Conservation (phyloP, 1,139 yeast genomes). For the Lodderomyces orthopsilosis region DNA sequence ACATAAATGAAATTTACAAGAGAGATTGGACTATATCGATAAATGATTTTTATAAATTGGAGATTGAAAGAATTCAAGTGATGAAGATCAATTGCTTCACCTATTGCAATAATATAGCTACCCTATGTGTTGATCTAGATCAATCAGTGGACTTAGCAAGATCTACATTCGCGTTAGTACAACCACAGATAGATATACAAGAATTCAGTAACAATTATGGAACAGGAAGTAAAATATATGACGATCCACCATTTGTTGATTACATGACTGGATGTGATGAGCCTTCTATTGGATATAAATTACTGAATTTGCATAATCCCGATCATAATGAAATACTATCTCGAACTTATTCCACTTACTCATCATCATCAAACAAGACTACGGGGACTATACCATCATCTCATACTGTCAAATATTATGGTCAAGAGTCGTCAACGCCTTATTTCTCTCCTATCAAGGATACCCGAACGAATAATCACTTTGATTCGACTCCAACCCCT, state of each 20-base stretch:
- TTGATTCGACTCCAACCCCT: background rate
- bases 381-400: background rate
- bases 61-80: conserved; percentile 73
- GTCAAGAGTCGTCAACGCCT: background rate
- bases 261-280: conserved; percentile 37
- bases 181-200: conserved; percentile 58
- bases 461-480: background rate
- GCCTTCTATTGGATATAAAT: conserved; percentile 18
- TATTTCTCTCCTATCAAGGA: background rate
- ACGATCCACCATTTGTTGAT: conserved; percentile 50
- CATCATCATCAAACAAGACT: conserved; percentile 3
- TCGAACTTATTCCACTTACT: conserved; percentile 29
- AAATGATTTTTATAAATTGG: conserved; percentile 69
- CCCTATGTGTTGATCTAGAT: conserved; percentile 77
- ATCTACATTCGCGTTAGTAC: conserved; percentile 64
- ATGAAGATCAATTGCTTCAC: conserved; percentile 80
- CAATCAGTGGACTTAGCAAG: conserved; percentile 72
- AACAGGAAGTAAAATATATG: conserved; percentile 63
- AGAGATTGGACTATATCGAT: conserved; percentile 77
- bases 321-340: conserved; percentile 34
- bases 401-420: background rate
- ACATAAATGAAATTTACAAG: conserved; percentile 69
- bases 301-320: conserved; percentile 37
- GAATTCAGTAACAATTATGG: conserved; percentile 55
- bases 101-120: conserved; percentile 72